Base-by-base conservation (phyloP, 139 green algal species). In the Microglena sp. region DNA sequence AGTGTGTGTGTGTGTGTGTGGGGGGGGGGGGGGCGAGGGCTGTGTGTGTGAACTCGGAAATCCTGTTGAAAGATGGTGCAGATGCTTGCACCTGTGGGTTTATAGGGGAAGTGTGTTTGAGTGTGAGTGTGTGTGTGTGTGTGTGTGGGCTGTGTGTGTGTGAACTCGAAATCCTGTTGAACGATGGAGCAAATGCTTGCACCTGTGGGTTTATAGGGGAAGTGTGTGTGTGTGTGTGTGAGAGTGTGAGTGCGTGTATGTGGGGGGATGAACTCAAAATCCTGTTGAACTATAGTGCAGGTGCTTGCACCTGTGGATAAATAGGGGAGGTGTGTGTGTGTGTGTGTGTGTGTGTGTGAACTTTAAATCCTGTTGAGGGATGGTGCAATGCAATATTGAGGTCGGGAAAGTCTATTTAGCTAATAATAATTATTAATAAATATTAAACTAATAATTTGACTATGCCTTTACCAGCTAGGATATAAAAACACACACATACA, bases 341-440 rank as follows among this genome's bases (percentile, higher is more conserved):
- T 53, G 43, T 24, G 43, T 24, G 18, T 24, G 18, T 24, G 43
- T 53, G 43, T n/a, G n/a, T 2, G 74, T 73, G 6, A 69, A n/a
- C 11, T 62, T 31, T 1, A 54, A 35, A 40, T 64, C 69, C 69
- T 82, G 78, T 1, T 74, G 74, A 1, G 82, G 67, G 26, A 58
- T 66, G 5, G 60, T 67, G 57, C 71, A 75, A 27, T n/a, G n/a
- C n/a, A n/a, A n/a, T n/a, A n/a, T n/a, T n/a, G n/a, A n/a, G n/a
- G n/a, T n/a, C n/a, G n/a, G n/a, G n/a, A n/a, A n/a, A n/a, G n/a
- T n/a, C n/a, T n/a, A n/a, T n/a, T n/a, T n/a, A n/a, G n/a, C n/a
- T n/a, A n/a, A n/a, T n/a, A n/a, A n/a, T n/a, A n/a, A n/a, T n/a
- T n/a, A n/a, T n/a, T n/a, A n/a, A n/a, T n/a, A n/a, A n/a, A n/a